These are phyloP conservation scores for Phytopythium litorale DNA, from an alignment of 352 stramenopile genomes.

Conservation along the genomic window DNA sequence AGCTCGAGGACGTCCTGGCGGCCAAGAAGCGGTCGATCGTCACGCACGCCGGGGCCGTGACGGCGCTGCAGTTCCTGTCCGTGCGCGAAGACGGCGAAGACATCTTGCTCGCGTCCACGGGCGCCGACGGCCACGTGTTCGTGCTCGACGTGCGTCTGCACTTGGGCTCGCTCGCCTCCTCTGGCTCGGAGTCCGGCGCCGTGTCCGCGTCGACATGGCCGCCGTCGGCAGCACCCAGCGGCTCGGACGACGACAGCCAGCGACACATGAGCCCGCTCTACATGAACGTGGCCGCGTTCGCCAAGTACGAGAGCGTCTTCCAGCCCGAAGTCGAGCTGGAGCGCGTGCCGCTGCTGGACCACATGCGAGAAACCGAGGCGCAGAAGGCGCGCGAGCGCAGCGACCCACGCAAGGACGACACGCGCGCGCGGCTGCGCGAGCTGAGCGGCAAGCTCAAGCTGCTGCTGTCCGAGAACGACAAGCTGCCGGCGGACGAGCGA, in stretches of 20 bases:
- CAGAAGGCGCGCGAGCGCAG: constrained; percentile 44
- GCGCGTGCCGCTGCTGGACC: constrained; percentile 33
- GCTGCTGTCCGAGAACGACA: constrained; percentile 70
- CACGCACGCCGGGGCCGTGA: constrained; percentile 51
- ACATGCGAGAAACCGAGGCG: constrained; percentile 31
- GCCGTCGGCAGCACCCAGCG: background rate
- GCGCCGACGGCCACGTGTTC: constrained; percentile 60
- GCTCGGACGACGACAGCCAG: background rate
- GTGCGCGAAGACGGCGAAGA: constrained; percentile 18
- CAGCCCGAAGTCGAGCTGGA: constrained; percentile 40
- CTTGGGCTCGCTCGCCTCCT: constrained; percentile 15
- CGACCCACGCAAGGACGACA: constrained; percentile 64
- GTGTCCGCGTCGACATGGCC: background rate
- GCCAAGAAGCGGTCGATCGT: constrained; percentile 68
- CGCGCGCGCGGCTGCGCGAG: constrained; percentile 53
- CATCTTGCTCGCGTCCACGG: constrained; percentile 55
- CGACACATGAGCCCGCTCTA: constrained; percentile 49
- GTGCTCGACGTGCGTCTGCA: constrained; percentile 56
- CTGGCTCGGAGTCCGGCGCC: constrained; percentile 6
- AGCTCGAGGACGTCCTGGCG: constrained; percentile 59
- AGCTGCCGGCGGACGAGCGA: constrained; percentile 56
- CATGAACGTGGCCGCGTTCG: constrained; percentile 53
- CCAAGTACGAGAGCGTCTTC: constrained; percentile 68
- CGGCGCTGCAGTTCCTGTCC: constrained; percentile 46
- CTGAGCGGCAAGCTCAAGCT: constrained; percentile 62